These are phyloP conservation scores for Aspergillus haitiensis DNA, from an alignment of 495 filamentous ascomycete species.

Conservation along the genomic window DNA sequence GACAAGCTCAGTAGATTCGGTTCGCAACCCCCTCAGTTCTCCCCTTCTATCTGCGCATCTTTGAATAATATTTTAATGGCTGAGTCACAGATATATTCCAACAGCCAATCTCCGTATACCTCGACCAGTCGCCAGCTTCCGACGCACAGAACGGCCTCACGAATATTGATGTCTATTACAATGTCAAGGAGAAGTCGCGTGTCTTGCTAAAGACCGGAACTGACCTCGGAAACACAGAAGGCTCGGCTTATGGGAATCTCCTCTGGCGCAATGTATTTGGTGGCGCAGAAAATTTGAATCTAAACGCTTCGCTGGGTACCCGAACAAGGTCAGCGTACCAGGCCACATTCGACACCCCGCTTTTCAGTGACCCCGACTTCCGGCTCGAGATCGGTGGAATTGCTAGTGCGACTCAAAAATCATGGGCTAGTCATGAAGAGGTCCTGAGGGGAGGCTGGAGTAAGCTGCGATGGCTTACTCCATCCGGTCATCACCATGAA, in stretches of 20 bases:
- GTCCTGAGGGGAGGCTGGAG: constrained; percentile 75
- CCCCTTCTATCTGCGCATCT: not conserved
- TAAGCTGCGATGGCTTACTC: constrained; percentile 69
- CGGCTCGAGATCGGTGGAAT: constrained; percentile 72
- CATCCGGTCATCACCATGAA: constrained; percentile 65
- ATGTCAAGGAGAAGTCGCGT: constrained; percentile 73
- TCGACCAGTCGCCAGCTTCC: constrained; percentile 67
- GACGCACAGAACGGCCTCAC: constrained; percentile 56
- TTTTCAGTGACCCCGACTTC: constrained; percentile 78
- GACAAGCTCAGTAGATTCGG: constrained; percentile 79
- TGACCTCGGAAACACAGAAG: constrained; percentile 86
- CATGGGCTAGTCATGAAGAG: constrained; percentile 92
- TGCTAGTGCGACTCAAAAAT: constrained; percentile 77
- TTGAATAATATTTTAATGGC: constrained; percentile 19
- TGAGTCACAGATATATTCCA: constrained; percentile 74
- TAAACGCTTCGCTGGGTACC: constrained; percentile 84
- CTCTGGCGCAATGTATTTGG: constrained; percentile 90
- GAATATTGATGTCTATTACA: constrained; percentile 75
- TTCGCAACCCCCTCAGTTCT: constrained; percentile 39
- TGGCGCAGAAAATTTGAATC: constrained; percentile 82
- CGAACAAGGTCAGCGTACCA: constrained; percentile 87
- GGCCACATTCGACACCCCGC: constrained; percentile 75
- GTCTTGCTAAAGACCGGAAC: constrained; percentile 88
- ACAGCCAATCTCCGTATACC: constrained; percentile 72
- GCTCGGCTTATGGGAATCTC: constrained; percentile 82